Evolutionary conservation across 257 asterid species (phyloP).

Genomic region (Mitragyna speciosa): DNA sequence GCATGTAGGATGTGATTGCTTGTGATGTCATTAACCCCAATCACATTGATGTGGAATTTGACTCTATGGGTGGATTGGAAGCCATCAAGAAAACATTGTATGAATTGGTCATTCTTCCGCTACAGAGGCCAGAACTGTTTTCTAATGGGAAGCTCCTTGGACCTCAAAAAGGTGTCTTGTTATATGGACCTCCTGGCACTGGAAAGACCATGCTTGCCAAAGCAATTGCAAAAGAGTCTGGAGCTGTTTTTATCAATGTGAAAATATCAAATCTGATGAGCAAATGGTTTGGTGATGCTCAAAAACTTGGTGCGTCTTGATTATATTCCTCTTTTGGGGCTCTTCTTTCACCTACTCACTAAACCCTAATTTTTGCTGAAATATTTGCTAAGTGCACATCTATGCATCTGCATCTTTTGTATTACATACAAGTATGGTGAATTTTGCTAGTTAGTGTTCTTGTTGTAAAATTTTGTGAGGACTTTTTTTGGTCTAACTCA

Average conservation of each 20-base stretch:
- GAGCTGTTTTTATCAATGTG: constrained; percentile 86
- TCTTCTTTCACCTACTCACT: background rate
- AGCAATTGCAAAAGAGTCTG: constrained; percentile 96
- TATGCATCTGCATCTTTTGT: background rate
- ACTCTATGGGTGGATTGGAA: constrained; percentile 87
- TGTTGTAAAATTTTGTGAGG: background rate
- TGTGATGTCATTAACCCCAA: constrained; percentile 92
- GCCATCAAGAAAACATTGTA: constrained; percentile 65
- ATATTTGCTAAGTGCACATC: background rate
- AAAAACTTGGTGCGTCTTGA: constrained; percentile 67
- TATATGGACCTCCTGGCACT: constrained; percentile 97
- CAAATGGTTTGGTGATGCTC: constrained; percentile 99
- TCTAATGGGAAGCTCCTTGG: constrained; percentile 84
- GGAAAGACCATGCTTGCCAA: constrained; percentile 99
- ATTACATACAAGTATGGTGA: background rate
- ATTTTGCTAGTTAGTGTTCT: background rate
- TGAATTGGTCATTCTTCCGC: constrained; percentile 88
- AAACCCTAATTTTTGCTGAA: background rate
- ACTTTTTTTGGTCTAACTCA: background rate
- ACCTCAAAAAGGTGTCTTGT: constrained; percentile 91
- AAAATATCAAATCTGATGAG: constrained; percentile 88
- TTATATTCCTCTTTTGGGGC: constrained; percentile 8
- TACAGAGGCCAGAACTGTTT: constrained; percentile 85
- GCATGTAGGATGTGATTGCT: constrained; percentile 78
- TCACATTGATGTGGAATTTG: constrained; percentile 72